Conservation (phyloP, 2,329 filamentous ascomycete species). For the Talaromyces piceae region DNA sequence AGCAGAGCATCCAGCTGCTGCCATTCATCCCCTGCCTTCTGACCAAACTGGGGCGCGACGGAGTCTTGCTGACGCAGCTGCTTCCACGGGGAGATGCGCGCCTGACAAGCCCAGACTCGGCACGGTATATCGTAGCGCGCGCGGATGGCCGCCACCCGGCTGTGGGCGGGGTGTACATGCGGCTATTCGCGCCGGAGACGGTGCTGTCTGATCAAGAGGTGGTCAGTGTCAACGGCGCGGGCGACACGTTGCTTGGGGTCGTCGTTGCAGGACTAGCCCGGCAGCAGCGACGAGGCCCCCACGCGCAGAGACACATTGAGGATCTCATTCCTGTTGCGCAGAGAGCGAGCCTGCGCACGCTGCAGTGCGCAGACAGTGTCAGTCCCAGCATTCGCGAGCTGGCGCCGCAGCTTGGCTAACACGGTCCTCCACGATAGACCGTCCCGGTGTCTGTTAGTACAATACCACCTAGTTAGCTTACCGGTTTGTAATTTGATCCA, state of each 20-base stretch:
- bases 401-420: not conserved
- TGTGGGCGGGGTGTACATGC: constrained; percentile 81
- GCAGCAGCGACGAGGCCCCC: constrained; percentile 21
- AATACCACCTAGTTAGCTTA: not conserved
- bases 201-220: constrained; percentile 55
- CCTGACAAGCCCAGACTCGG: constrained; percentile 54
- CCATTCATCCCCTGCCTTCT: constrained; percentile 81
- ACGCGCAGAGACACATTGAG: constrained; percentile 45
- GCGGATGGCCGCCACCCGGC: constrained; percentile 40
- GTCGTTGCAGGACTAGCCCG: constrained; percentile 69
- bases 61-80: constrained; percentile 68
- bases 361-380: constrained; percentile 69
- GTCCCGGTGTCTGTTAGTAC: not conserved
- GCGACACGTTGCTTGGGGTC: constrained; percentile 85
- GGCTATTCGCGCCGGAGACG: constrained; percentile 61
- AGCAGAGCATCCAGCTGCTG: constrained; percentile 74
- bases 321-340: constrained; percentile 74
- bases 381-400: constrained; percentile 23
- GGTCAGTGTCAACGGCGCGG: constrained; percentile 87
- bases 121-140: constrained; percentile 65
- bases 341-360: constrained; percentile 67
- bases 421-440: not conserved
- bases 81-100: constrained; percentile 61
- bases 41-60: constrained; percentile 71
- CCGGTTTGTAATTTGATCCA: too few relatives aligned